These are phyloP conservation scores for Huntiella savannae DNA, from an alignment of 2,329 filamentous ascomycete species.

Conservation along the genomic window DNA sequence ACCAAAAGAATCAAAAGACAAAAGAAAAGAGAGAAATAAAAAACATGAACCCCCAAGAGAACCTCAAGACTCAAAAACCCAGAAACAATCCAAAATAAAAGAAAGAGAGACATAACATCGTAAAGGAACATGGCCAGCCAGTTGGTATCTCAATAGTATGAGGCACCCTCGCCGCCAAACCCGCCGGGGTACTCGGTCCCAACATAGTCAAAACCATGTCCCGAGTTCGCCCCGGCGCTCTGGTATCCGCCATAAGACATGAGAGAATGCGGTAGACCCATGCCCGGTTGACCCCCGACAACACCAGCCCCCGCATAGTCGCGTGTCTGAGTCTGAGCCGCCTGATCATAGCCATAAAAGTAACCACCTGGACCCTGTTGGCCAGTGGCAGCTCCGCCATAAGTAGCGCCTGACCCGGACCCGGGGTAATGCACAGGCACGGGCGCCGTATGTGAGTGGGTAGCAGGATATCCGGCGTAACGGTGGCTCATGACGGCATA, in stretches of 20 bases:
- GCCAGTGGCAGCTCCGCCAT: background rate
- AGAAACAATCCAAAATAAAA: background rate
- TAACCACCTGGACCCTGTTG: no score
- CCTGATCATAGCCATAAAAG: constrained; percentile 4
- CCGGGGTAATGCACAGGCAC: constrained; percentile 4
- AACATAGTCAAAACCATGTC: constrained; percentile 7
- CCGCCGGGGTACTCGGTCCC: constrained; percentile 2
- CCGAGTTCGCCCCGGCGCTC: background rate
- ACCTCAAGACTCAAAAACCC: background rate
- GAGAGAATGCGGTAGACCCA: background rate
- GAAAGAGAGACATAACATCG: constrained; percentile 1
- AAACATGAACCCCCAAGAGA: background rate
- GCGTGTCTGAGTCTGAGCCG: background rate
- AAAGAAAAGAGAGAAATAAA: background rate
- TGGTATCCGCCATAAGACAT: constrained; percentile 3
- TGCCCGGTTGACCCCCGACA: background rate
- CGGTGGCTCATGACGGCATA: background rate
- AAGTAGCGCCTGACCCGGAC: constrained; percentile 5
- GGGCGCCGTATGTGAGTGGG: background rate
- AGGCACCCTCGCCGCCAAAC: background rate
- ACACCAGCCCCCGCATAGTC: background rate
- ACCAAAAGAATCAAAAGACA: background rate
- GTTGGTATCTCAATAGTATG: constrained; percentile 2
- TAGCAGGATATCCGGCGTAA: constrained; percentile 4
- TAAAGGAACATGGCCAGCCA: background rate